Base-by-base conservation (phyloP, 2,329 filamentous ascomycete species). In the Pyrenophora graminea region DNA sequence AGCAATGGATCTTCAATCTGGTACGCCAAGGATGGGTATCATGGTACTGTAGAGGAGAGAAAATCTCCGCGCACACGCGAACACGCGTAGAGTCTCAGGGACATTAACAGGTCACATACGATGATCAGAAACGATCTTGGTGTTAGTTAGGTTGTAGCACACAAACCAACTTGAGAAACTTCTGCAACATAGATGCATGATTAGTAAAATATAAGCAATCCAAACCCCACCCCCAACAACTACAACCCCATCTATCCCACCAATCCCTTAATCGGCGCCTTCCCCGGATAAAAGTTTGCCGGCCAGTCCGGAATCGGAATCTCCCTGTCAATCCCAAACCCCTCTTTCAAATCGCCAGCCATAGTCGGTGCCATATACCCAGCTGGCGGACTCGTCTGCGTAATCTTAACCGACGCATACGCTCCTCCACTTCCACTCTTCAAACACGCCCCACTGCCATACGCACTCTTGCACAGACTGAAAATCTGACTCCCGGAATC, bases 391-490 rank as follows among this genome's bases (percentile, higher is more conserved):
- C 62, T 51, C 8, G 64, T 71, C 9, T 73, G 65, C 1, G 73
- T 75, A 8, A 51, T 61, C 3, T 72, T 76, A 5, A 58, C 63
- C 13, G 63, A 67, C 18, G 67, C 56, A 56, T 76, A 77, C 4
- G 58, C 41, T 0, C 27, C 49, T 3, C 50, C 48, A 21, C 53
- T 58, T 1, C 71, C 71, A 17, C 56, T 52, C 55, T 77, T 71
- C 37, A 83, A 62, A 58, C 81, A 83, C 15, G 70, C 75, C 3
- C 80, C 78, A 3, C 62, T 62, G 4, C 79, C 78, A 53, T 79
- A 83, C 1, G 77, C 80, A 53, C 74, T 80, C 31, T 74, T 66
- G 68, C 82, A 84, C 18, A 65, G 62, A 60, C 82, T 78, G 13
- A 63, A 66, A 51, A 77, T 72, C 47, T 62, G 64, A 48, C 42